Percentiles rank a stretch among this genome's conserved stretches.
These are phyloP conservation scores for Pseudogymnoascus sp. DNA, from an alignment of 2,329 filamentous ascomycete genomes.

Conservation along the genomic window DNA sequence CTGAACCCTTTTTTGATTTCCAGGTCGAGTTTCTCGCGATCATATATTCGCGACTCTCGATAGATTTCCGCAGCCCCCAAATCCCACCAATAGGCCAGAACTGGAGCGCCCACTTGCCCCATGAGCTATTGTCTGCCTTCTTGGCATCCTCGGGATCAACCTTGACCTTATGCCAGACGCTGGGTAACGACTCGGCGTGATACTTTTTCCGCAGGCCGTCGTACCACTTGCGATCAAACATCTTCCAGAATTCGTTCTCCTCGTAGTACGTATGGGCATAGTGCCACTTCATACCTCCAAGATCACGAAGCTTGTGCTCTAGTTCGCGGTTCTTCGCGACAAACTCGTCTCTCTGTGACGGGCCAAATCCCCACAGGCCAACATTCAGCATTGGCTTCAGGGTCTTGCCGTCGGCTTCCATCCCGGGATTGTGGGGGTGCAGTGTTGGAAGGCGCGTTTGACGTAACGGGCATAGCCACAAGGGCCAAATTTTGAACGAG, in stretches of 20 bases:
- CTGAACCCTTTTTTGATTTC: slow-evolving; percentile 15
- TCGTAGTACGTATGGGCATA: slow-evolving; percentile 81
- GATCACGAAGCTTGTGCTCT: slow-evolving; percentile 58
- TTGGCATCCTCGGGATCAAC: slow-evolving; percentile 43
- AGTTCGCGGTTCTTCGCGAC: slow-evolving; percentile 61
- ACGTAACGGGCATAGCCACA: slow-evolving; percentile 51
- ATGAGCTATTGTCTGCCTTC: slow-evolving; percentile 32
- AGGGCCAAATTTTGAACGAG: slow-evolving; percentile 42
- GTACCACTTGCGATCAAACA: slow-evolving; percentile 56
- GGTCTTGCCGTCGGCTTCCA: slow-evolving; percentile 22
- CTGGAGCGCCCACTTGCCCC: slow-evolving; percentile 31
- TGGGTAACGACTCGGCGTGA: slow-evolving; percentile 52
- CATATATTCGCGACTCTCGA: slow-evolving; percentile 39
- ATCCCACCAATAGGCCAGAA: slow-evolving; percentile 51
- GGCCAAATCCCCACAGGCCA: slow-evolving; percentile 74
- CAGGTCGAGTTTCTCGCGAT: slow-evolving; percentile 22
- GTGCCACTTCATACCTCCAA: slow-evolving; percentile 78
- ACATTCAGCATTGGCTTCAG: slow-evolving; percentile 49
- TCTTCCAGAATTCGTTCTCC: slow-evolving; percentile 60
- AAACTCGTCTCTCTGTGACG: slow-evolving; percentile 49
- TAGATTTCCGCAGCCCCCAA: slow-evolving; percentile 52
- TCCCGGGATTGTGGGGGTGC: slow-evolving; percentile 25
- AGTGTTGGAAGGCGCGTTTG: slow-evolving; percentile 27
- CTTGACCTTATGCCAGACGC: slow-evolving; percentile 63
- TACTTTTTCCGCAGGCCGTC: slow-evolving; percentile 56